These are phyloP conservation scores for Ustilago sp. DNA, from an alignment of 1,284 basidiomycete species.

Conservation along the genomic window DNA sequence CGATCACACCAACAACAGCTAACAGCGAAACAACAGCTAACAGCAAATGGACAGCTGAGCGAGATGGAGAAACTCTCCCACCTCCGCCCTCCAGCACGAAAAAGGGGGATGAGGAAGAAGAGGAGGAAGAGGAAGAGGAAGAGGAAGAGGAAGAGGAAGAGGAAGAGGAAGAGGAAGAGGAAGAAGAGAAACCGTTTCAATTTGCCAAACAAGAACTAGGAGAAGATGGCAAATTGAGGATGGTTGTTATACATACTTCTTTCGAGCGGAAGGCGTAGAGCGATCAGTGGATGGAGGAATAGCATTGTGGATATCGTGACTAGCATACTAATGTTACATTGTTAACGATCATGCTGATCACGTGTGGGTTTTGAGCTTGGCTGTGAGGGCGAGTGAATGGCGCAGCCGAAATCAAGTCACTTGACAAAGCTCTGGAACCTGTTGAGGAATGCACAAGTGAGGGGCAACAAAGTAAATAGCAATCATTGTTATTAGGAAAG, in stretches of 20 bases:
- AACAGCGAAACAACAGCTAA: not conserved
- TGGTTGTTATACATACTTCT: slow-evolving; percentile 32
- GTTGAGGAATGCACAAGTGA: too few relatives aligned
- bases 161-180: not conserved
- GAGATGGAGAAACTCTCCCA: slow-evolving; percentile 28
- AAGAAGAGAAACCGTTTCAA: slow-evolving; percentile 15
- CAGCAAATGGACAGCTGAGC: slow-evolving; percentile 18
- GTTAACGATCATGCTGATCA: too few relatives aligned
- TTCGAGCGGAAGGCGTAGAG: not conserved
- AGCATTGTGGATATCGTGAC: not conserved
- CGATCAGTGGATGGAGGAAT: not conserved
- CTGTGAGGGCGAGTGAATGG: too few relatives aligned
- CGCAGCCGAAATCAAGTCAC: too few relatives aligned
- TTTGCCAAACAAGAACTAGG: slow-evolving; percentile 28
- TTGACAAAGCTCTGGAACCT: too few relatives aligned
- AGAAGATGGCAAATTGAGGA: slow-evolving; percentile 22
- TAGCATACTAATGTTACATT: too few relatives aligned
- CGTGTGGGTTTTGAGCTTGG: too few relatives aligned
- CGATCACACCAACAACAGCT: not conserved
- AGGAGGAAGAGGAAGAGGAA: not conserved
- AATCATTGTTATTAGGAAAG: too few relatives aligned
- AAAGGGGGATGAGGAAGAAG: not conserved
- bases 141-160: slow-evolving; percentile 1
- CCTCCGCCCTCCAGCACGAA: not conserved
- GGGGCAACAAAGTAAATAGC: too few relatives aligned